Base-by-base conservation (phyloP, 2,329 filamentous ascomycete species). In the Endoconidiophora laricicola region DNA sequence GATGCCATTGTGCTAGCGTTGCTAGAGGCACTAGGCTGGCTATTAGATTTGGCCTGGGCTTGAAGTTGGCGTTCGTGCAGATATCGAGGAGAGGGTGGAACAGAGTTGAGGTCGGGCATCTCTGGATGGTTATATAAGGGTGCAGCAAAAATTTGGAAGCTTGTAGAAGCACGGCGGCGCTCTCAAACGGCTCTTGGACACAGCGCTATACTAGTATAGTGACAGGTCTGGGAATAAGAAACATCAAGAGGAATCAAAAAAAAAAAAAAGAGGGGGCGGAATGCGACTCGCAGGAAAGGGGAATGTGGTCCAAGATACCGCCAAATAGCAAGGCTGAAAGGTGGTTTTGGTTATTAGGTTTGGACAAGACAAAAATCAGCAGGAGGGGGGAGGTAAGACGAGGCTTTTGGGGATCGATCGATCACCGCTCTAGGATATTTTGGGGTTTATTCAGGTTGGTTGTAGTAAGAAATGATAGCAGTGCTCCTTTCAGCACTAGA, bases 101-200 rank as follows among this genome's bases (percentile, higher is more conserved):
- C 70, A 16, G 71, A 70, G 62, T 77, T 76, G 55, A 76, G 67
- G 55, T 76, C 73, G 22, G 71, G 72, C 71, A 74, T 75, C 46
- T 51, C 58, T 38, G 9, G 38, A 29, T 29, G 5, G 40, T 43
- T 33, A 18, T 36, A 45, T 18, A 44, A 14, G 20, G 20, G 12
- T 20, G 22, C 46, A 24, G 38, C 46, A 42, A 20, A 38, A 22
- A 12, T 9, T n/a, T 48, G 16, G 39, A 33, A 42, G 23, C 46
- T 42, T 41, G 33, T 33, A 41, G 39, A 43, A 43, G 33, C n/a
- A 3, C 16, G 47, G 16, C 33, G 16, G n/a, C 9, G 45, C 9
- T 44, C n/a, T 37, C 38, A 26, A n/a, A 46, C 23, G 16, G 45
- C 9, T 44, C n/a, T 37, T 46, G 16, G 20, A 46, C 23, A 14